These are phyloP conservation scores for Penicillium argentinense DNA, from an alignment of 495 filamentous ascomycete genomes.

Conservation along the genomic window DNA sequence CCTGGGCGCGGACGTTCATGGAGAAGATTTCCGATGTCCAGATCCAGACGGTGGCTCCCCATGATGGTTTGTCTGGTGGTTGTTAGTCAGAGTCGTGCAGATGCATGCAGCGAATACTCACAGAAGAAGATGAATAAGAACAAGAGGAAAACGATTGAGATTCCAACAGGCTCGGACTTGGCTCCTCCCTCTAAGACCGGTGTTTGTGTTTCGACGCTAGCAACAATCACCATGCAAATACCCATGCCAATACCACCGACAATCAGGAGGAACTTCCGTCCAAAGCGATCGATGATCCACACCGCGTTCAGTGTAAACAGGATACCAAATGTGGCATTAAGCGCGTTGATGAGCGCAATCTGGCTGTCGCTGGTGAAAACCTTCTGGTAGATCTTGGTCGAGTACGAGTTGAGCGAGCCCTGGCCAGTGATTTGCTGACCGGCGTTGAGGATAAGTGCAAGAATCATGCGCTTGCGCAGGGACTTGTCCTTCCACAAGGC, in stretches of 20 bases:
- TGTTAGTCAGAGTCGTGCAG: constrained; percentile 14
- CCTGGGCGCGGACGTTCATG: constrained; percentile 67
- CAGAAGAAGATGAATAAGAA: constrained; percentile 69
- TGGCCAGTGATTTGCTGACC: constrained; percentile 63
- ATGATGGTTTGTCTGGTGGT: constrained; percentile 58
- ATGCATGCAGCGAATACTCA: constrained; percentile 19
- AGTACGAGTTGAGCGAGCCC: constrained; percentile 63
- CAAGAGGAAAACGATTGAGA: constrained; percentile 60
- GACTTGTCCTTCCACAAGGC: constrained; percentile 63
- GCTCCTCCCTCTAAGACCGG: constrained; percentile 42
- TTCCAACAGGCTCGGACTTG: constrained; percentile 58
- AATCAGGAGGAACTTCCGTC: constrained; percentile 67
- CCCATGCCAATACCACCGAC: constrained; percentile 70
- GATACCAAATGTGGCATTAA: constrained; percentile 66
- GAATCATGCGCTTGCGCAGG: constrained; percentile 54
- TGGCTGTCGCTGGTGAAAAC: constrained; percentile 51
- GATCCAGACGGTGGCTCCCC: constrained; percentile 68
- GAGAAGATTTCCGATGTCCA: constrained; percentile 66
- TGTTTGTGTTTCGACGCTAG: constrained; percentile 62
- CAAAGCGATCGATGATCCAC: constrained; percentile 66
- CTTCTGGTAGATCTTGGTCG: constrained; percentile 63
- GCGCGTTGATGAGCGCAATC: constrained; percentile 69
- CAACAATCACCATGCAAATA: constrained; percentile 65
- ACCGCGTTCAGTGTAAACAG: constrained; percentile 70
- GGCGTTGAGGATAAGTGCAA: constrained; percentile 58